Base-by-base conservation (phyloP, 2,329 filamentous ascomycete genomes). In the Aureobasidium sp. region DNA sequence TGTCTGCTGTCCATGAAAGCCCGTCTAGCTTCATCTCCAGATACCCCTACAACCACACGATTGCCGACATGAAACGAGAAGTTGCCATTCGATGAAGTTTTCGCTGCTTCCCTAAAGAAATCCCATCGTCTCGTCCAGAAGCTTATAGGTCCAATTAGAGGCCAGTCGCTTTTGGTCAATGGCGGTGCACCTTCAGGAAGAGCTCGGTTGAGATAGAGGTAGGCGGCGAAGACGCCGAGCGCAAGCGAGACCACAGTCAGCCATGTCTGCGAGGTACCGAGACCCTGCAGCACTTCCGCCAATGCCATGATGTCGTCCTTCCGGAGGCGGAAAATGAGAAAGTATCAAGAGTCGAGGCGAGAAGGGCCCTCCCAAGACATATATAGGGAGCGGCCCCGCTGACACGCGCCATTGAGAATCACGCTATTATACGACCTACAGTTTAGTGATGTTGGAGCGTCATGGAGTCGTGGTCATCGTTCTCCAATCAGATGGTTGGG, bases 31-130 rank as follows among this genome's bases (percentile, higher is more conserved):
- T 74, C 71, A 3, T 74, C 70, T 1, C 80, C 79, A 4, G 73
- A 74, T 11, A 83, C 52, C 2, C 72, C 78, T 9, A 83, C 69
- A 13, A 82, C 74, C 2, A 72, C 72, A 61, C 78, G 72, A 6
- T 73, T 67, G 0, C 81, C 80, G 3, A 77, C 76, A 64, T 77
- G 77, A 66, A 81, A 82, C 57, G 74, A 77, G 65, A 81, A 83
- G 53, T 78, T 77, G 30, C 78, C 78, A 1, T 72, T 75, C 5
- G 65, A 57, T 0, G 73, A 73, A 8, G 70, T 63, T 15, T 64
- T 65, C 7, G 66, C 65, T 10, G 72, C 72, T n/a, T 73, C 62
- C 21, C 66, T 66, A 59, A 76, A 75, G 66, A 81, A 83, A 30
- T 78, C 74, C 69, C 73, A 75, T 58, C 80, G 72, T 16, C 72